Evolutionary conservation across 495 filamentous ascomycete genomes (phyloP).

Genomic region (Aspergillus coremiiformis): DNA sequence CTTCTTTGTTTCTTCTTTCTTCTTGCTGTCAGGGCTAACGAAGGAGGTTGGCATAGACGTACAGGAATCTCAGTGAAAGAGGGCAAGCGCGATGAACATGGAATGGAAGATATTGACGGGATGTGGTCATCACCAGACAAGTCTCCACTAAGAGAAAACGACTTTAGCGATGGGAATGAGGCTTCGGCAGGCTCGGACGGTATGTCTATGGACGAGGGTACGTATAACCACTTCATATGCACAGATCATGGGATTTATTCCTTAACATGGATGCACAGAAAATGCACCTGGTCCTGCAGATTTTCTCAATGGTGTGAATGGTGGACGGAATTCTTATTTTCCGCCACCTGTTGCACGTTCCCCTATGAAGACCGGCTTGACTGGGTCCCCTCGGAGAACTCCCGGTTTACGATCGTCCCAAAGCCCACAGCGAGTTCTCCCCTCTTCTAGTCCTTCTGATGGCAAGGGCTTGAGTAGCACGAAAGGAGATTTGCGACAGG

Average conservation of each 20-base stretch:
- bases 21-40: constrained; percentile 5
- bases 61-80: constrained; percentile 80
- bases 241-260: constrained; percentile 5
- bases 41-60: constrained; percentile 42
- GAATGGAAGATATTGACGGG: constrained; percentile 75
- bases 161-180: constrained; percentile 23
- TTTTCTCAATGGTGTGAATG: constrained; percentile 29
- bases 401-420: constrained; percentile 37
- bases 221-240: background rate
- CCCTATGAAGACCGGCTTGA: constrained; percentile 37
- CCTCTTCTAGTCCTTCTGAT: constrained; percentile 36
- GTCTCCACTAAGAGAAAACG: constrained; percentile 38
- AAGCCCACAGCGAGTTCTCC: constrained; percentile 24
- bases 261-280: constrained; percentile 14
- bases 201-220: constrained; percentile 46
- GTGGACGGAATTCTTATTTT: constrained; percentile 24
- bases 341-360: constrained; percentile 36
- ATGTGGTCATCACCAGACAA: constrained; percentile 87
- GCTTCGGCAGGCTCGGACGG: constrained; percentile 35
- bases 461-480: constrained; percentile 20
- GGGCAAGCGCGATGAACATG: constrained; percentile 81
- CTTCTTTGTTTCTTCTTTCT: no score
- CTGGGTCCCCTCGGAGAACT: constrained; percentile 37
- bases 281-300: constrained; percentile 39
- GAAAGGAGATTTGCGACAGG: constrained; percentile 20